phyloP scores from a whole-genome alignment of 75 land plant species.

The Ceratopteris richardii region DNA sequence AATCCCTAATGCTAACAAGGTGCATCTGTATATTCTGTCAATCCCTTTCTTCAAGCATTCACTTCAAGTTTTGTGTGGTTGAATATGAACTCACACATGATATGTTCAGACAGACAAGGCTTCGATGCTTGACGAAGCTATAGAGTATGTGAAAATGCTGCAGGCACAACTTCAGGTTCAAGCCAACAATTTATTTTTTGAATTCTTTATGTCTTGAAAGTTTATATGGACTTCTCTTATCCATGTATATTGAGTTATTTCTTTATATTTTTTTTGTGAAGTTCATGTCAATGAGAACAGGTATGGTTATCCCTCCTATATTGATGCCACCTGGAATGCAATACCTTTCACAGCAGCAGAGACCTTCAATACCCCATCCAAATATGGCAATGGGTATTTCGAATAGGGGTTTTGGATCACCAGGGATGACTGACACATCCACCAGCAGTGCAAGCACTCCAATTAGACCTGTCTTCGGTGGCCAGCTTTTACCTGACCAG shows the following conservation, averaged over 20 bases:
- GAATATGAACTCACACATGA: neutral
- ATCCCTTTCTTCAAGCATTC: neutral
- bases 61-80: conserved; percentile 5
- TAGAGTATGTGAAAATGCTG: conserved; percentile 57
- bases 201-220: neutral
- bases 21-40: neutral
- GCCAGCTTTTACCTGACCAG: too few relatives aligned
- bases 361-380: too few relatives aligned
- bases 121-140: conserved; percentile 63
- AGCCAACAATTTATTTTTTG: neutral
- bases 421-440: too few relatives aligned
- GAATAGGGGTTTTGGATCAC: too few relatives aligned
- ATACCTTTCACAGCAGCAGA: conserved; percentile 1
- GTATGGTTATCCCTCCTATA: conserved; percentile 33
- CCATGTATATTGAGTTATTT: neutral
- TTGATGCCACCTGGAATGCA: conserved; percentile 44
- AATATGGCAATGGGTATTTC: too few relatives aligned
- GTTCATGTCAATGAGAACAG: conserved; percentile 46
- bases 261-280: neutral
- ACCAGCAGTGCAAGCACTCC: too few relatives aligned
- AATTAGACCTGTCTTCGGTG: too few relatives aligned
- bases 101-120: conserved; percentile 52
- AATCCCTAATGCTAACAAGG: conserved; percentile 67
- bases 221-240: neutral
- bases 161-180: conserved; percentile 56